Percentiles rank a stretch among this genome's conserved stretches.
phyloP scores from a whole-genome alignment of 495 filamentous ascomycete genomes.

The Daldinia vernicosa region DNA sequence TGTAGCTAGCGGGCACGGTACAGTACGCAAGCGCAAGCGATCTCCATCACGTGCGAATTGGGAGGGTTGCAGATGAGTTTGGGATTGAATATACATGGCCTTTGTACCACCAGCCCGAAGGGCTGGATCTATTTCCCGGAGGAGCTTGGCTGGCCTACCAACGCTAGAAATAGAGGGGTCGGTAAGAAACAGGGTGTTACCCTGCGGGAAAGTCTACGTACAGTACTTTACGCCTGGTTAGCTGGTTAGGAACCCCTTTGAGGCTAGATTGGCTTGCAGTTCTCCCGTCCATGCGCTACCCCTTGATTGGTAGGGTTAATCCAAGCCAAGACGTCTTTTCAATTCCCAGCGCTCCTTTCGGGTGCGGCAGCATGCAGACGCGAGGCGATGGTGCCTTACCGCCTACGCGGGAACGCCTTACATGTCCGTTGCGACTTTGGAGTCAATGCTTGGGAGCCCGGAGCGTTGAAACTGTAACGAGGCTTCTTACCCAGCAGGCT shows the following conservation, averaged over 20 bases:
- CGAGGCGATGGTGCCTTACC: slow-evolving; percentile 43
- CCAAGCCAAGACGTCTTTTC: slow-evolving; percentile 34
- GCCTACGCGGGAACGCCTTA: slow-evolving; percentile 37
- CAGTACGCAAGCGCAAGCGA: not conserved
- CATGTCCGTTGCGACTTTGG: slow-evolving; percentile 22
- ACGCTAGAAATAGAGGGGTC: slow-evolving; percentile 40
- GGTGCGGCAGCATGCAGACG: slow-evolving; percentile 42
- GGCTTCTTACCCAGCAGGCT: slow-evolving; percentile 36
- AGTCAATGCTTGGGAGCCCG: slow-evolving; percentile 18
- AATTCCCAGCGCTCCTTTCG: slow-evolving; percentile 37
- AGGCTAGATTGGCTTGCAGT: slow-evolving; percentile 43
- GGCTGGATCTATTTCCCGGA: slow-evolving; percentile 41
- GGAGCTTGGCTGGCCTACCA: slow-evolving; percentile 38
- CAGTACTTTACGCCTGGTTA: slow-evolving; percentile 6
- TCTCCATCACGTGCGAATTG: slow-evolving; percentile 34
- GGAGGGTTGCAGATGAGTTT: slow-evolving; percentile 9
- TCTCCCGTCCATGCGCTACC: slow-evolving; percentile 24
- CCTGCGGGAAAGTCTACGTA: slow-evolving; percentile 32
- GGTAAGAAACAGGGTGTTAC: slow-evolving; percentile 40
- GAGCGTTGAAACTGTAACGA: slow-evolving; percentile 23
- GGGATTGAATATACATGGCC: not conserved
- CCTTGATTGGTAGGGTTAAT: slow-evolving; percentile 33
- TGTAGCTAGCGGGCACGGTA: not conserved
- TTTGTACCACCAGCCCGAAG: slow-evolving; percentile 40
- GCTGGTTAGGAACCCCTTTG: slow-evolving; percentile 29